Evolutionary conservation across 2,329 filamentous ascomycete genomes (phyloP).

Genomic region (Volutella citrinella): DNA sequence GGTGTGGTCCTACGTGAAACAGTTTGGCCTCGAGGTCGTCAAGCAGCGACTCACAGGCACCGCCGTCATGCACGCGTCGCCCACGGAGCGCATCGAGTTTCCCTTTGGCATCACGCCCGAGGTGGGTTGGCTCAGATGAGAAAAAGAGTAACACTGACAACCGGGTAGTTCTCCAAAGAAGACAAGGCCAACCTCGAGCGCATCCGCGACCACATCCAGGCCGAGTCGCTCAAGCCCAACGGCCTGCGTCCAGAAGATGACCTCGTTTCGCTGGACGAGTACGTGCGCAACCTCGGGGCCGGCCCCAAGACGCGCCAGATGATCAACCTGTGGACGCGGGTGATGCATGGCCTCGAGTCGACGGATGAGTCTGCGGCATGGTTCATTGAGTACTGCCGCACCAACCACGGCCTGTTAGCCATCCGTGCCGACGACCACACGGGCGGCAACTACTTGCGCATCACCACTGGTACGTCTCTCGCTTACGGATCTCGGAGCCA

Average conservation of each 20-base stretch:
- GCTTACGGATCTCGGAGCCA: neutral
- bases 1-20: constrained; percentile 39
- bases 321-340: constrained; percentile 34
- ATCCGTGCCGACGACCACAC: constrained; percentile 33
- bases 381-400: constrained; percentile 38
- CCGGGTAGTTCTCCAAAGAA: constrained; percentile 23
- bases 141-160: too few relatives aligned
- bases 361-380: constrained; percentile 33
- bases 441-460: constrained; percentile 33
- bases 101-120: constrained; percentile 20
- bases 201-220: constrained; percentile 34
- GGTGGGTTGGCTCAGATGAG: too few relatives aligned
- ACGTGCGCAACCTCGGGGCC: constrained; percentile 31
- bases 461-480: constrained; percentile 18
- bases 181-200: constrained; percentile 32
- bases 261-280: constrained; percentile 31
- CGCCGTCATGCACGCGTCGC: constrained; percentile 37
- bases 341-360: constrained; percentile 36
- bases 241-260: constrained; percentile 27
- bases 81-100: constrained; percentile 26
- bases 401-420: constrained; percentile 30
- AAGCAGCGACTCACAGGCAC: constrained; percentile 47
- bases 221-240: constrained; percentile 24
- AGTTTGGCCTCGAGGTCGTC: constrained; percentile 39
- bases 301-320: constrained; percentile 28